Evolutionary conservation across 257 asterid species (phyloP).

Genomic region (Solanum gracilifrons): DNA sequence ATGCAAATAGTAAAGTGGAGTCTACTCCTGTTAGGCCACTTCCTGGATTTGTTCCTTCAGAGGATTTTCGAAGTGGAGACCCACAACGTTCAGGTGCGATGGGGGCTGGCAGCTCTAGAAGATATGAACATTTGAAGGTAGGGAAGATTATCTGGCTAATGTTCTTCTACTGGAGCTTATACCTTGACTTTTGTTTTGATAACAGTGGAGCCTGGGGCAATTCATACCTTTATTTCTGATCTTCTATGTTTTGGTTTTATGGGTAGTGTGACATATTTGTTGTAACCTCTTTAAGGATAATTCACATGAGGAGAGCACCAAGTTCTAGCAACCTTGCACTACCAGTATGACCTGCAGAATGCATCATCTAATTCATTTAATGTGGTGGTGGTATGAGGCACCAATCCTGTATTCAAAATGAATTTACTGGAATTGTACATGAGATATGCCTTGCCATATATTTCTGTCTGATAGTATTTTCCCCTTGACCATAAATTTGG

Average conservation of each 20-base stretch:
- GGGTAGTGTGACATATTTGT: neutral
- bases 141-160: neutral
- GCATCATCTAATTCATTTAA: neutral
- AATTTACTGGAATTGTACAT: neutral
- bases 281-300: neutral
- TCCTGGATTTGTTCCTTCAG: slow-evolving; percentile 38
- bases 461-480: neutral
- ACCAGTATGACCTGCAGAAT: neutral
- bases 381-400: neutral
- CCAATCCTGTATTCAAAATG: neutral
- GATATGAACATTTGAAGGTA: slow-evolving; percentile 49
- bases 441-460: neutral
- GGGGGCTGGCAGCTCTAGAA: slow-evolving; percentile 39
- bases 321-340: neutral
- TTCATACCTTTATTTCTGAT: neutral
- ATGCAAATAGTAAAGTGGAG: slow-evolving; percentile 38
- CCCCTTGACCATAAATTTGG: neutral
- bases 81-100: slow-evolving; percentile 19
- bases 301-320: neutral
- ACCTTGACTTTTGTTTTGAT: neutral
- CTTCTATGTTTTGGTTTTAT: neutral
- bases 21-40: slow-evolving; percentile 32
- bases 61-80: slow-evolving; percentile 25
- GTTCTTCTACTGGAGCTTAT: neutral
- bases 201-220: neutral